These are phyloP conservation scores for Oidiodendron maius DNA, from an alignment of 495 filamentous ascomycete genomes.

Conservation along the genomic window DNA sequence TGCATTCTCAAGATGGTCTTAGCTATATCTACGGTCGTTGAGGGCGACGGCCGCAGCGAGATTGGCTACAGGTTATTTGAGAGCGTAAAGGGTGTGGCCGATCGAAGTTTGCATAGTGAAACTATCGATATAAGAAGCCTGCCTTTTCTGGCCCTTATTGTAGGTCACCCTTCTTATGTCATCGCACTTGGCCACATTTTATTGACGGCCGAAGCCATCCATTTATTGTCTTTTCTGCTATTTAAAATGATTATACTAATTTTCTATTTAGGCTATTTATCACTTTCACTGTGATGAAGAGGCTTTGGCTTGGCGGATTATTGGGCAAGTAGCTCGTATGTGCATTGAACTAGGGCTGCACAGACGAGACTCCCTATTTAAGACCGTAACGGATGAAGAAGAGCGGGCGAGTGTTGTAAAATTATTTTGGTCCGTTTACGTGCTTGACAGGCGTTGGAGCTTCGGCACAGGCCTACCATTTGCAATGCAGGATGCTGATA, in stretches of 20 bases:
- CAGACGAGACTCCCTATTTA: slow-evolving; percentile 64
- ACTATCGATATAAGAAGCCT: slow-evolving; percentile 61
- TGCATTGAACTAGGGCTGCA: slow-evolving; percentile 80
- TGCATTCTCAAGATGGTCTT: slow-evolving; percentile 73
- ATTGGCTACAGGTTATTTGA: slow-evolving; percentile 65
- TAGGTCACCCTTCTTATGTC: slow-evolving; percentile 31
- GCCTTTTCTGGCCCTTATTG: slow-evolving; percentile 65
- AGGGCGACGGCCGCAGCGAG: slow-evolving; percentile 70
- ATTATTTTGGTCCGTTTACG: slow-evolving; percentile 77
- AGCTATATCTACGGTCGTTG: slow-evolving; percentile 65
- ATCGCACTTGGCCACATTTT: no score
- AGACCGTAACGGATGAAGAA: slow-evolving; percentile 56
- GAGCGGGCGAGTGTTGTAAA: slow-evolving; percentile 56
- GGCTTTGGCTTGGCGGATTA: slow-evolving; percentile 70
- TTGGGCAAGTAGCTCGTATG: slow-evolving; percentile 67
- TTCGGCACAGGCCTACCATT: slow-evolving; percentile 78
- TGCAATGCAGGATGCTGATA: slow-evolving; percentile 74
- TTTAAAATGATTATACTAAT: not conserved
- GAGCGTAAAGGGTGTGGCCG: slow-evolving; percentile 60
- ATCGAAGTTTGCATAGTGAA: slow-evolving; percentile 61
- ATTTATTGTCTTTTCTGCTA: not conserved
- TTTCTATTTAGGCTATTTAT: slow-evolving; percentile 63
- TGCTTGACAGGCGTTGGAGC: slow-evolving; percentile 75
- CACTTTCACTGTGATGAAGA: slow-evolving; percentile 80
- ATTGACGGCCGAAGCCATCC: no score